Conservation (phyloP, 2,329 filamentous ascomycete genomes). For the Fusarium continuum region DNA sequence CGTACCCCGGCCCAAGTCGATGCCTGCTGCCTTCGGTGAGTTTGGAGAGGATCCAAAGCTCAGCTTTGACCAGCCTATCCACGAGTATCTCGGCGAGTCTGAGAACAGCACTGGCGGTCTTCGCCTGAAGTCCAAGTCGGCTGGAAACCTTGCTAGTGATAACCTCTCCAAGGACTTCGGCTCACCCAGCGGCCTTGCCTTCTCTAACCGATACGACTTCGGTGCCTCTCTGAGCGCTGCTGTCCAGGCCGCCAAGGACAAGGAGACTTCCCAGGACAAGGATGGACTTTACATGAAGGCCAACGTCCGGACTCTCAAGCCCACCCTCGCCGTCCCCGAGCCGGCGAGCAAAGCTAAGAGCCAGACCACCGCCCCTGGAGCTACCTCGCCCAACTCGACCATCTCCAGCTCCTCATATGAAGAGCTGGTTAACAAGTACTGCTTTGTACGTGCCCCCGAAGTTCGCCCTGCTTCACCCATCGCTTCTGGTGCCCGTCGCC, state of each 20-base stretch:
- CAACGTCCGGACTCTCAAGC: conserved; percentile 47
- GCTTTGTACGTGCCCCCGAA: conserved; percentile 88
- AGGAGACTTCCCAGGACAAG: conserved; percentile 67
- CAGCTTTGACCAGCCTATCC: conserved; percentile 67
- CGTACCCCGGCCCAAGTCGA: conserved; percentile 62
- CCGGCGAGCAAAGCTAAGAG: conserved; percentile 27
- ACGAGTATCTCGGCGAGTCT: conserved; percentile 71
- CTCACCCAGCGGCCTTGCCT: conserved; percentile 74
- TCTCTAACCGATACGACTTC: conserved; percentile 96
- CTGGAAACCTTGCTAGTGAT: conserved; percentile 69
- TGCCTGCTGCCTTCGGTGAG: conserved; percentile 72
- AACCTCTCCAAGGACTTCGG: conserved; percentile 62
- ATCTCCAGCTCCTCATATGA: conserved; percentile 92
- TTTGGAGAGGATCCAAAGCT: conserved; percentile 71
- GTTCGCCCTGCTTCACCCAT: conserved; percentile 43
- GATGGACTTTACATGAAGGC: conserved; percentile 68
- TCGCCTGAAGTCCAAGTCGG: conserved; percentile 76
- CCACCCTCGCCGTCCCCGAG: conserved; percentile 41
- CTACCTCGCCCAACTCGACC: conserved; percentile 62
- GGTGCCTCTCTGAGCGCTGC: conserved; percentile 88
- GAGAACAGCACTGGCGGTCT: conserved; percentile 63
- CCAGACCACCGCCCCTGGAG: conserved; percentile 46
- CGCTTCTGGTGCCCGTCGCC: conserved; percentile 29
- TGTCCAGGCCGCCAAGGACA: conserved; percentile 76
- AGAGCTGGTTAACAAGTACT: conserved; percentile 98